Conservation (phyloP, 176 grass and related monocot species). For the Carex scoparia region DNA sequence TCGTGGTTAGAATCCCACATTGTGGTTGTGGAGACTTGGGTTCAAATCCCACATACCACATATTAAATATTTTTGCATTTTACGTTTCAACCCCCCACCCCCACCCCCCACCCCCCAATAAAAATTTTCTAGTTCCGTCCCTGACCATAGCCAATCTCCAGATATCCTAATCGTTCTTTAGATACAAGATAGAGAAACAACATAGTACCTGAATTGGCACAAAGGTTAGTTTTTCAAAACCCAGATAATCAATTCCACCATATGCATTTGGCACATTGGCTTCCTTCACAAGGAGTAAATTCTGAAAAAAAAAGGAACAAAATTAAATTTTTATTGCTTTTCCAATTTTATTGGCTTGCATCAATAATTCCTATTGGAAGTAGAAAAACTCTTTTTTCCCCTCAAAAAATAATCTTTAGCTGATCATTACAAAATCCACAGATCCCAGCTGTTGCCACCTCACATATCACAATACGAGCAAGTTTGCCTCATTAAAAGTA, state of each 20-base stretch:
- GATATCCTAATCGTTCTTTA: neutral
- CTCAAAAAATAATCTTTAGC: neutral
- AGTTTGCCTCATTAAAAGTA: neutral
- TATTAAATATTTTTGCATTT: no score
- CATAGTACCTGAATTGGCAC: slow-evolving; percentile 90
- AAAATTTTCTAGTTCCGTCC: no score
- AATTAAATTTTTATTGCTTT: slow-evolving; percentile 8
- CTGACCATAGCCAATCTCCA: neutral
- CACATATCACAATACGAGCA: neutral
- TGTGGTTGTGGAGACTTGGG: no score
- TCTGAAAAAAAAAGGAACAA: slow-evolving; percentile 44
- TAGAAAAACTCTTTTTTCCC: neutral
- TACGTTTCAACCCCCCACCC: no score
- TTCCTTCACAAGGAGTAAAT: slow-evolving; percentile 81
- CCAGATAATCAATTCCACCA: slow-evolving; percentile 76
- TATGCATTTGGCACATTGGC: slow-evolving; percentile 66
- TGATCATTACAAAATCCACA: neutral
- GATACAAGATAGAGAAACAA: slow-evolving; percentile 8
- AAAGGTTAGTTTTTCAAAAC: slow-evolving; percentile 95
- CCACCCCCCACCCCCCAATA: no score
- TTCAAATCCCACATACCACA: no score
- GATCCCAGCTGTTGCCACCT: neutral
- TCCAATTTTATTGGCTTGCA: slow-evolving; percentile 5
- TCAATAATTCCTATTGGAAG: neutral
- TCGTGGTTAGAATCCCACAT: no score